phyloP scores from a whole-genome alignment of 306 rosid genomes.

The Vigna mungo region DNA sequence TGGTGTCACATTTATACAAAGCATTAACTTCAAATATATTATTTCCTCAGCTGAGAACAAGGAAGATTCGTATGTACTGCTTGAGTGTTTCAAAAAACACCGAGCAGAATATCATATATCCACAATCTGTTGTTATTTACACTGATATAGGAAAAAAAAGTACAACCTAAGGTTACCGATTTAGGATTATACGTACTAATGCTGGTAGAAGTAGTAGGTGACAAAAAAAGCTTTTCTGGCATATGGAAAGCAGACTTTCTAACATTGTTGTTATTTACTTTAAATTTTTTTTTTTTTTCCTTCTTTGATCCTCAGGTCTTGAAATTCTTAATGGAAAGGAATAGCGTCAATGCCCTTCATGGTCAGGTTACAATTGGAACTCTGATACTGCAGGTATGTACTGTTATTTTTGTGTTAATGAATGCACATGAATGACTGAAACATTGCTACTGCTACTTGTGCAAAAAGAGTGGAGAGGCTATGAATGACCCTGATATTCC shows the following conservation, averaged over 20 bases:
- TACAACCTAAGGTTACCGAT: background rate
- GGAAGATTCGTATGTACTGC: background rate
- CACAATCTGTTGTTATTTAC: background rate
- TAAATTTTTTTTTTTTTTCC: conserved; percentile 34
- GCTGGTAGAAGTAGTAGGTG: background rate
- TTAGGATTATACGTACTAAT: background rate
- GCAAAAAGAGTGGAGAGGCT: conserved; percentile 39
- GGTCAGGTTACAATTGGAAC: conserved; percentile 97
- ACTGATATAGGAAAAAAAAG: background rate
- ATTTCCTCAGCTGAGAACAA: background rate
- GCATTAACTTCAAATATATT: conserved; percentile 28
- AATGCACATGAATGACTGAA: conserved; percentile 18
- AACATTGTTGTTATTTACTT: background rate
- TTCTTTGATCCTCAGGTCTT: conserved; percentile 67
- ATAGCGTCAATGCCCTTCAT: conserved; percentile 77
- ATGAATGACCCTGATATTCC: conserved; percentile 18
- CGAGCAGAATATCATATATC: background rate
- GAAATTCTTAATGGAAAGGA: conserved; percentile 93
- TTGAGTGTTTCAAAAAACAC: too few relatives aligned
- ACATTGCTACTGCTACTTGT: conserved; percentile 27
- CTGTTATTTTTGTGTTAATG: conserved; percentile 17
- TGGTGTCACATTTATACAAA: conserved; percentile 15
- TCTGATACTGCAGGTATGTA: conserved; percentile 82
- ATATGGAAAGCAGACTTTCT: background rate
- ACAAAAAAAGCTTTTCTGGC: background rate